Evolutionary conservation across 176 grass and related monocot species (phyloP).

Genomic region (Hsuehochloa calcarea): DNA sequence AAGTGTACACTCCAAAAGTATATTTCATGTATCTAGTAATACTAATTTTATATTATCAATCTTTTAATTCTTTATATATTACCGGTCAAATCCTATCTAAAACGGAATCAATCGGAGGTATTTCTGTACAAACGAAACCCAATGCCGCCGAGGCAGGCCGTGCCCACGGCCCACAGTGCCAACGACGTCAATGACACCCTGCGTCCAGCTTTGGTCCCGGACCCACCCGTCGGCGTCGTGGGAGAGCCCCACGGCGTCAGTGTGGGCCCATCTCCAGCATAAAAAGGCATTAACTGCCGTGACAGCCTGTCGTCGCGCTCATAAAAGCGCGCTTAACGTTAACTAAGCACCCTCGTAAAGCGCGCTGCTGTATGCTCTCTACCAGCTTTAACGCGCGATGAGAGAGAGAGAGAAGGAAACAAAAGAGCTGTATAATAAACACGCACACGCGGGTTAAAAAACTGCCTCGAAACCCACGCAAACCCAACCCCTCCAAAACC

Average conservation of each 20-base stretch:
- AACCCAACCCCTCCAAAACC: conserved; percentile 69
- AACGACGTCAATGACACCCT: not conserved
- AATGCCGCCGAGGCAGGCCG: not conserved
- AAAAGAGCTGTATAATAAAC: conserved; percentile 13
- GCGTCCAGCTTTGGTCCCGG: not conserved
- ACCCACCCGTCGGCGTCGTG: not conserved
- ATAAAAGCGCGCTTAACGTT: conserved; percentile 61
- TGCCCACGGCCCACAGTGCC: not conserved
- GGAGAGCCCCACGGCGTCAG: not conserved
- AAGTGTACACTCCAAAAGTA: too few species aligned
- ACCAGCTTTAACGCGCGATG: not conserved
- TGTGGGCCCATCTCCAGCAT: not conserved
- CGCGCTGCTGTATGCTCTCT: not conserved
- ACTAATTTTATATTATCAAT: too few species aligned
- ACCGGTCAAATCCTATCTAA: too few species aligned
- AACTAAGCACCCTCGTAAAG: conserved; percentile 29
- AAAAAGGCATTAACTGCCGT: not conserved
- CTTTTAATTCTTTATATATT: too few species aligned
- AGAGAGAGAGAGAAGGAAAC: conserved; percentile 8
- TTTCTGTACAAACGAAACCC: not conserved
- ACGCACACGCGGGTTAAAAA: conserved; percentile 23
- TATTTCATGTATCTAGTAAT: too few species aligned
- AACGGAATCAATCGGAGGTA: too few species aligned
- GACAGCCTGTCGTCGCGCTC: conserved; percentile 36
- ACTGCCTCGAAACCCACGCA: conserved; percentile 58